Evolutionary conservation across 2,329 filamentous ascomycete genomes (phyloP), one percentile per base, ranked within the genome.

Genomic region (Emericellopsis cladophorae): DNA sequence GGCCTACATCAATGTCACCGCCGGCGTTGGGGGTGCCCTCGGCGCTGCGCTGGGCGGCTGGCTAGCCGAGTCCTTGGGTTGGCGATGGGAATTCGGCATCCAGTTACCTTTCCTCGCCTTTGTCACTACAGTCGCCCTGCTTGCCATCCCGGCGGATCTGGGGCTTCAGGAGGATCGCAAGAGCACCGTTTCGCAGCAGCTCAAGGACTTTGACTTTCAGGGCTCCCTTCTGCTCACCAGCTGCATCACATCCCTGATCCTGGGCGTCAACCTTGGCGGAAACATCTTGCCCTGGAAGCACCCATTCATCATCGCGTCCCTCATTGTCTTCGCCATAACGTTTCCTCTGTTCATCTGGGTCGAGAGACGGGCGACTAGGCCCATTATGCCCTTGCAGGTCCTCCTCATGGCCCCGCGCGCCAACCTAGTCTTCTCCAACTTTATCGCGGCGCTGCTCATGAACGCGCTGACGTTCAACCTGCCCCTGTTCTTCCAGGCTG

Each of bases 401-500:
- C 54, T 81, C 33, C 56, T 57, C 12, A 58, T 56, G 7, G 52
- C 64, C 1, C 76, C 77, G 2, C 63, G 71, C n/a, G 67, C 66
- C 14, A 75, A 76, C 48, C 56, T 81, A 26, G 71, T 80, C 42
- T 66, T 76, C 42, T 57, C 65, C 43, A 79, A 79, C 51, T 64
- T 66, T 48, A 53, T 76, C 35, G 67, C 61, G 12, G 65, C 70
- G 2, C 53, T 76, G 32, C 53, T 79, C 10, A 53, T 65, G 39
- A 77, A 76, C 49, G 68, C 74, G 8, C 66, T 79, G 37, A 51
- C 74, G 16, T 79, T 79, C 53, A 79, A 79, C 54, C 15, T 23
- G 6, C 84, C 84, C 1, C 65, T 89, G 7, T 89, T 81, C 63
- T 88, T 85, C 61, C 82, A 86, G 54, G 81, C 79, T 31, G 81